Conservation (phyloP, 208 protist species). For the Giardia duodenalis region DNA sequence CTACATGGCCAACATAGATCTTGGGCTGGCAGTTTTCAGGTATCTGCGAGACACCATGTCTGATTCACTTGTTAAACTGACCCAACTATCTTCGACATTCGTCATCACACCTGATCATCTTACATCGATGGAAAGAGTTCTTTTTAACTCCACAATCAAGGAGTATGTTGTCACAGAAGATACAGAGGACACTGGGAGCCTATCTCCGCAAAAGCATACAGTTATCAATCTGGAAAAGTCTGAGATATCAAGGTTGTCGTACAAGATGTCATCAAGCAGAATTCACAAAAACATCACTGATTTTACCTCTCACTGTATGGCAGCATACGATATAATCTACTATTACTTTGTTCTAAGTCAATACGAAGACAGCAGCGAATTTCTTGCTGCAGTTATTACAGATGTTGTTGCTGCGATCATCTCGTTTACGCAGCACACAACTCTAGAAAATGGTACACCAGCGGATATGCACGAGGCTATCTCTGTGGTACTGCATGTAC, state of each 20-base stretch:
- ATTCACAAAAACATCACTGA: no score
- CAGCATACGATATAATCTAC: background rate
- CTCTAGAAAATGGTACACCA: background rate
- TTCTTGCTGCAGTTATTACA: background rate
- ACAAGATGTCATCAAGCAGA: background rate
- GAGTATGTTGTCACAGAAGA: background rate
- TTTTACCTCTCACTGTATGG: slow-evolving; percentile 5
- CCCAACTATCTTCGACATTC: background rate
- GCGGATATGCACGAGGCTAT: background rate
- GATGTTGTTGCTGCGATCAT: background rate
- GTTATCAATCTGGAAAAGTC: background rate
- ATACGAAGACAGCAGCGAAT: background rate
- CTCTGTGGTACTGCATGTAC: background rate
- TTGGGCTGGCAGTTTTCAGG: background rate
- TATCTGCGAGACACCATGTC: background rate
- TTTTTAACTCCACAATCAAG: background rate
- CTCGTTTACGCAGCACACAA: background rate
- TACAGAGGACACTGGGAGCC: background rate
- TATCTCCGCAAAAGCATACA: background rate
- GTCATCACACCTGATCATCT: background rate
- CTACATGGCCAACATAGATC: background rate
- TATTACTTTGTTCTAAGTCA: background rate
- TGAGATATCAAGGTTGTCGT: no score
- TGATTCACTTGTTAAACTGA: background rate
- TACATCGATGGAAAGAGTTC: background rate